Evolutionary conservation across 805 yeast genomes (phyloP), one percentile per base, ranked within the genome.

Genomic region (Lachancea sp.): DNA sequence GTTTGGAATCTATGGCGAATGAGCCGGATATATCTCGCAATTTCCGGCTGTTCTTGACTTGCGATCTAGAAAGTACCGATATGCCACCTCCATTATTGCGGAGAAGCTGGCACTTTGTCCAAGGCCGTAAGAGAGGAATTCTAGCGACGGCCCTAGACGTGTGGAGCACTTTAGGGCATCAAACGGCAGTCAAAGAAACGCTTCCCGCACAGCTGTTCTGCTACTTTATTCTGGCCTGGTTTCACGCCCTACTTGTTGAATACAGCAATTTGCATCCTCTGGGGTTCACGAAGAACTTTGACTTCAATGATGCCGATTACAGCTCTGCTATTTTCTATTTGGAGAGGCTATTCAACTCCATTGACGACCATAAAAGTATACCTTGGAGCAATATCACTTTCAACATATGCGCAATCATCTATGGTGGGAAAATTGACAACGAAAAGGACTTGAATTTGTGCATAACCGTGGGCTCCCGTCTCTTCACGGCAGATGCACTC

Each of bases 271-370:
- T 72, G 50, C 72, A 70, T 1, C 88, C 91, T 0, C 57, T 75
- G 2, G 86, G 91, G 1, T 85, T 85, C 63, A 53, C 65, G 1
- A 74, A 75, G 51, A 56, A 52, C 9, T 82, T 86, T 56, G 95
- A 85, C 48, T 76, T 89, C 54, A 85, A 77, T 57, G 86, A 85
- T 46, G 63, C 80, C n/a, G 96, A 90, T 58, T 73, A 82, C 44
- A 63, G 66, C 10, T 69, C 78, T 18, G 81, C 79, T 1, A 50
- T 71, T 3, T 56, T 49, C 40, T 79, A 16, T 17, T n/a, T 42
- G 13, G 31, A 42, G n/a, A 27, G 12, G 5, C 15, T 36, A 11
- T 42, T 34, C 37, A 20, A 30, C 6, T 19, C 22, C 11, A n/a
- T 36, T n/a, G 30, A 38, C 3, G 34, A 36, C 9, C 32, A 27